Evolutionary conservation across 2,329 filamentous ascomycete species (phyloP), one percentile per base, ranked within the genome.

Genomic region (Aspergillus neoniger): DNA sequence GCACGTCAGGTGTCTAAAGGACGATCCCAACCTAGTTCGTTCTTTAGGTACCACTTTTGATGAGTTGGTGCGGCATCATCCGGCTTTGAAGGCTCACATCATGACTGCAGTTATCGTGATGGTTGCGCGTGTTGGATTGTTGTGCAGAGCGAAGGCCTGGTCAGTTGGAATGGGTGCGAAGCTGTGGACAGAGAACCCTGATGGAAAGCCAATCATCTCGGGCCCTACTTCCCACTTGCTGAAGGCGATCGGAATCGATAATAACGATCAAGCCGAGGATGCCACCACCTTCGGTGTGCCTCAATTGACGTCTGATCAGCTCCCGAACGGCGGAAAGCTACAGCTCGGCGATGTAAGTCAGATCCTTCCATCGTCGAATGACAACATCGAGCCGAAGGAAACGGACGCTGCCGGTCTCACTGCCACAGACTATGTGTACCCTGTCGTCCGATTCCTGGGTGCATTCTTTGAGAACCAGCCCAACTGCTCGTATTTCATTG

Each of bases 31-130:
- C 38, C 82, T 96, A 60, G 85, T 93, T 9, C 85, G 85, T 30
- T 86, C 87, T 41, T 84, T 99, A 53, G 95, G 95, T 10, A 86
- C 85, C 25, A 90, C 88, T 43, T 97, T 99, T 70, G 95, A 99
- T 74, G 95, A 99, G 76, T 84, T 99, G 61, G 90, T 94, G 55
- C 88, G 95, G 43, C 95, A 99, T 72, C 95, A 99, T 70, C 95
- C 96, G 0, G 84, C 86, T 21, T 80, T 99, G 48, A 91, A 93
- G 66, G 84, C 85, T 9, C 85, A 88, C 3, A 95, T 99, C 61
- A 87, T 94, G 63, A 89, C 90, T 64, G 89, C 91, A n/a, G 87
- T 96, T 15, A 85, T 96, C 61, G 88, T 92, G 64, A 96, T 98
- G 91, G 86, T 96, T 62, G 88, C 88, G 36, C 87, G 92, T 56